A percentile compares a stretch with the other conserved stretches of the same genome.
phyloP scores from a whole-genome alignment of 495 filamentous ascomycete species.

The Podospora conica region DNA sequence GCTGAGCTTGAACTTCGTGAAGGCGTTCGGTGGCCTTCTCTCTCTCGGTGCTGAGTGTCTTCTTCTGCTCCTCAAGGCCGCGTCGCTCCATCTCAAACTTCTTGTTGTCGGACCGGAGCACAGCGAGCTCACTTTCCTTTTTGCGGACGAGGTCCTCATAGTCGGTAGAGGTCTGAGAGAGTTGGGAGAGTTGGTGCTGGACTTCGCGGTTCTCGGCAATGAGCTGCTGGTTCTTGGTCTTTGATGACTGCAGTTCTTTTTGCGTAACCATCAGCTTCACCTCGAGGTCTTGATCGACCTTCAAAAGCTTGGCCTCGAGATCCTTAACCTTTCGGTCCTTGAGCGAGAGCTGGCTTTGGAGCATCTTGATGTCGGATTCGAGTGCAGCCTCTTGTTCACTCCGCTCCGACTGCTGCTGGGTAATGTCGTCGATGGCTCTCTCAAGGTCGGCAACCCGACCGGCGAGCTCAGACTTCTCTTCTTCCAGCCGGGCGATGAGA shows the following conservation, averaged over 20 bases:
- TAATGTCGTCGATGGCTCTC: constrained; percentile 57
- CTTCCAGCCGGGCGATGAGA: constrained; percentile 76
- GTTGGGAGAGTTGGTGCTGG: constrained; percentile 75
- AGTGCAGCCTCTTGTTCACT: constrained; percentile 67
- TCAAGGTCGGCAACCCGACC: constrained; percentile 63
- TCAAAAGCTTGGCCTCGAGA: constrained; percentile 74
- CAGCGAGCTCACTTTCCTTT: constrained; percentile 87
- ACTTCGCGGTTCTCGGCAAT: constrained; percentile 76
- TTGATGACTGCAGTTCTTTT: constrained; percentile 72
- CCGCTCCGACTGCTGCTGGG: constrained; percentile 59
- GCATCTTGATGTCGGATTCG: constrained; percentile 77
- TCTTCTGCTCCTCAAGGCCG: constrained; percentile 68
- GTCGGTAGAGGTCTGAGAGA: constrained; percentile 85
- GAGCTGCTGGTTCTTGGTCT: constrained; percentile 66
- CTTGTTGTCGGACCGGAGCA: constrained; percentile 77
- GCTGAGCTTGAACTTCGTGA: constrained; percentile 78
- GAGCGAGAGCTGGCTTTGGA: constrained; percentile 81
- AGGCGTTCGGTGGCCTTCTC: constrained; percentile 73
- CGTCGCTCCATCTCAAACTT: constrained; percentile 72
- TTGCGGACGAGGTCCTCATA: constrained; percentile 89
- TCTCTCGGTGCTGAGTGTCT: constrained; percentile 61
- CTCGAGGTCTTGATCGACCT: constrained; percentile 84
- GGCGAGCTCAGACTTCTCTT: constrained; percentile 71
- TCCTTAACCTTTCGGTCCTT: constrained; percentile 90
- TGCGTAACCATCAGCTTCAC: constrained; percentile 73